Conservation (phyloP, 352 stramenopile genomes). For the Globisporangium takayamanum region DNA sequence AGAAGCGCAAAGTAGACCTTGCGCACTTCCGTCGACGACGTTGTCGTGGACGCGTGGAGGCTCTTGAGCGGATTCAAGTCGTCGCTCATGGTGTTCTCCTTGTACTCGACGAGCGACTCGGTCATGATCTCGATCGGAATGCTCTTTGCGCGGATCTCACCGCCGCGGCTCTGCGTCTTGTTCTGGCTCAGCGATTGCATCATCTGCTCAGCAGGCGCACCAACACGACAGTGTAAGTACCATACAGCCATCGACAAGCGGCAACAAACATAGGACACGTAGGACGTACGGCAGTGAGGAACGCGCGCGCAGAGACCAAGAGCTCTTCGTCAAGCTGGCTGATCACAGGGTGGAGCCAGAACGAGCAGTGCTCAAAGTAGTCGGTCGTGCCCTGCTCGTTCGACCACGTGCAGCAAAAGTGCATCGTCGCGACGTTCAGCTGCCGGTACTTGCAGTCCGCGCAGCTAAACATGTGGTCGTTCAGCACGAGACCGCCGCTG, state of each 20-base stretch:
- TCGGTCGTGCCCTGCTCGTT: conserved; percentile 86
- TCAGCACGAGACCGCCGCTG: conserved; percentile 43
- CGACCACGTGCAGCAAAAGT: conserved; percentile 88
- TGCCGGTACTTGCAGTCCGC: conserved; percentile 81
- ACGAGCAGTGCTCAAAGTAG: conserved; percentile 88
- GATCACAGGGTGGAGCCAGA: conserved; percentile 82
- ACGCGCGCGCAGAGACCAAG: conserved; percentile 62
- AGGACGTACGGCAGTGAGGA: conserved; percentile 57
- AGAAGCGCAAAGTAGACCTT: conserved; percentile 88
- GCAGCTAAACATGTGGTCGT: conserved; percentile 74
- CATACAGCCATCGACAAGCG: background rate
- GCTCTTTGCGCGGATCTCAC: conserved; percentile 77
- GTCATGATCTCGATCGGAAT: conserved; percentile 80
- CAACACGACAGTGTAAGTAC: conserved; percentile 4
- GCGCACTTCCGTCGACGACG: conserved; percentile 59
- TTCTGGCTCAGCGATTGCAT: conserved; percentile 59
- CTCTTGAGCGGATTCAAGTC: conserved; percentile 78
- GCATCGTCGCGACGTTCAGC: conserved; percentile 69
- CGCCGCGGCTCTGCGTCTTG: conserved; percentile 57
- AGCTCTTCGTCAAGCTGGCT: conserved; percentile 84
- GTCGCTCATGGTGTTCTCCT: conserved; percentile 68
- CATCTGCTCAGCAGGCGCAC: conserved; percentile 21
- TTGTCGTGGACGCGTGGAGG: conserved; percentile 52
- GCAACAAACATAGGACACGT: no score
- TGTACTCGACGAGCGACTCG: conserved; percentile 66